Evolutionary conservation across 352 stramenopile species (phyloP), one percentile per base, ranked within the genome.

Genomic region (Phytophthora constricta): DNA sequence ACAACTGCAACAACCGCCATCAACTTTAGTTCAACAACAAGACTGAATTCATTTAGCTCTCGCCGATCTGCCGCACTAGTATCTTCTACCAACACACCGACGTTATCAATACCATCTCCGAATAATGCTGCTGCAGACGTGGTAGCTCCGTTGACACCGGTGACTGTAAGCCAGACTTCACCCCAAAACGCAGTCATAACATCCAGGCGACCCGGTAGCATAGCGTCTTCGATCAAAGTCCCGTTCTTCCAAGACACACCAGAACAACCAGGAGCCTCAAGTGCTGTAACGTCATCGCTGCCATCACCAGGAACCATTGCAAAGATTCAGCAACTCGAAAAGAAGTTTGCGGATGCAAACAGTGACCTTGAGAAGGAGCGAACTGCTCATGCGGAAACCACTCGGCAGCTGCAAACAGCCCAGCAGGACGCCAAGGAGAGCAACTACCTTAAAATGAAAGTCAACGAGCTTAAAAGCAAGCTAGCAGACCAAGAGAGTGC

Each of bases 371-470:
- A 76, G 48, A 69, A 71, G 9, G 59, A 73, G 50, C 39, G 63
- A 76, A 20, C 43, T 57, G 51, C 50, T 39, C 42, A 61, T 39
- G 41, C 43, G 5, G 71, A 69, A 11, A 65, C 52, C 23, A 64
- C 55, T n/a, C 53, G 54, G 34, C 54, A 83, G 28, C 65, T 80
- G 14, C 65, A 76, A 13, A 53, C 63, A 3, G 70, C 68, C n/a
- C 62, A 72, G n/a, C 58, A 71, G 8, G 78, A 84, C 45, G 78
- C 78, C 9, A 84, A 84, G 50, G 78, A 87, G 45, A 79, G 67
- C 53, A 80, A 81, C 50, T 87, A 87, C 58, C 65, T 79, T 27
- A 79, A 81, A 43, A 87, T 84, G 78, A 87, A 87, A 63, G 65
- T 71, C 26, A 83, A 62, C 27, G 73, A 87, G 49, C 55, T 70